Percentiles rank a stretch among this genome's conserved stretches.
These are phyloP conservation scores for Pugionium cornutum DNA, from an alignment of 345 rosid species.

Conservation along the genomic window DNA sequence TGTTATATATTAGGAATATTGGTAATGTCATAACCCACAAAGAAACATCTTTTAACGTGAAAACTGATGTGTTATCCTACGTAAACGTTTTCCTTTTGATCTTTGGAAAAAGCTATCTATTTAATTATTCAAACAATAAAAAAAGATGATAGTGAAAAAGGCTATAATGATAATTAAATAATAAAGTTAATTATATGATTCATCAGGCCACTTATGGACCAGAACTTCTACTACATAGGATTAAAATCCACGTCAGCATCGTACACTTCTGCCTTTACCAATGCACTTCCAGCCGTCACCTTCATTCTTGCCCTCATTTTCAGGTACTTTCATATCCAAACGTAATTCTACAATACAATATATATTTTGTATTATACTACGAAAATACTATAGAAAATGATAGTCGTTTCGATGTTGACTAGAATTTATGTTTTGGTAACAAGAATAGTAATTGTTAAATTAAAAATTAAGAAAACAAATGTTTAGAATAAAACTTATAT, in stretches of 20 bases:
- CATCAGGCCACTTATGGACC: conserved; percentile 89
- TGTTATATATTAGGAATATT: conserved; percentile 12
- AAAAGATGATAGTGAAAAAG: conserved; percentile 32
- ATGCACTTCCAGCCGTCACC: conserved; percentile 85
- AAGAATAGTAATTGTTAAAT: too few species aligned
- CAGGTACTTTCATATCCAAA: conserved; percentile 46
- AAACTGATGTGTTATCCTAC: conserved; percentile 28
- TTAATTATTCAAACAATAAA: conserved; percentile 16
- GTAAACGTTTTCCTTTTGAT: conserved; percentile 31
- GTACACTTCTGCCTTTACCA: conserved; percentile 63
- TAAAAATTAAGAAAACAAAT: too few species aligned
- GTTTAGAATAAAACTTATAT: too few species aligned
- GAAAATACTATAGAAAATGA: too few species aligned
- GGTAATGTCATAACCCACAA: conserved; percentile 36
- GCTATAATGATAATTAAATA: not conserved
- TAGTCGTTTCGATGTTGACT: too few species aligned
- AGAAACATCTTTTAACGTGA: conserved; percentile 35
- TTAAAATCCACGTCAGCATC: conserved; percentile 89
- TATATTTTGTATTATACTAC: too few species aligned
- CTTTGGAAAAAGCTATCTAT: conserved; percentile 36
- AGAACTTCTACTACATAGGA: conserved; percentile 77
- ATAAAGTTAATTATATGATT: conserved; percentile 5
- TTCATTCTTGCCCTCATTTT: conserved; percentile 81
- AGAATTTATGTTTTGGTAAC: too few species aligned
- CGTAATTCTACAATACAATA: too few species aligned